Conservation (phyloP, 1,139 yeast genomes). For the Cylindricascospora bacillispora region DNA sequence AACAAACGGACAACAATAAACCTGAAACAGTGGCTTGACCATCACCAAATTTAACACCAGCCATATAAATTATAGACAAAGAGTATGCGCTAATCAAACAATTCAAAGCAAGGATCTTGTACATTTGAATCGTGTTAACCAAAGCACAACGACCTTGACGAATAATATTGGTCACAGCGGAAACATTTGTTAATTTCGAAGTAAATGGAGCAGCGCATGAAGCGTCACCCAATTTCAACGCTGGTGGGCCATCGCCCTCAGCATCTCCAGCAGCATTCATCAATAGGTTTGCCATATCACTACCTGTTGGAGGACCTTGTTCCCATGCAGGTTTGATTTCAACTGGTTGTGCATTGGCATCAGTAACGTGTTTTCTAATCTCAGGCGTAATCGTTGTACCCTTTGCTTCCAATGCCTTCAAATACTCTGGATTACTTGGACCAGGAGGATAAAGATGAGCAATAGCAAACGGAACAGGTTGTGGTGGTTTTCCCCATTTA, state of each 20-base stretch:
- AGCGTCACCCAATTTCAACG: constrained; percentile 93
- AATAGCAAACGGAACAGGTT: constrained; percentile 75
- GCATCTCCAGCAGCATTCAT: constrained; percentile 58
- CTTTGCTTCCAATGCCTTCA: constrained; percentile 71
- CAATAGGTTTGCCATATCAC: constrained; percentile 62
- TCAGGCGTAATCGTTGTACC: constrained; percentile 66
- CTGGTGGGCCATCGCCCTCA: constrained; percentile 79
- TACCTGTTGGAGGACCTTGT: constrained; percentile 27
- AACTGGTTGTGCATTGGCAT: constrained; percentile 22
- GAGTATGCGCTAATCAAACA: constrained; percentile 97
- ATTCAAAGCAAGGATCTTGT: constrained; percentile 90
- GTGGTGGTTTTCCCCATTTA: constrained; percentile 71
- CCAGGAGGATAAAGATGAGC: constrained; percentile 98
- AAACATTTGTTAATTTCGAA: constrained; percentile 81
- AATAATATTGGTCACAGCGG: constrained; percentile 83
- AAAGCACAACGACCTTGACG: constrained; percentile 99
- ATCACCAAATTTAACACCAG: constrained; percentile 98
- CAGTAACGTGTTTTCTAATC: constrained; percentile 45
- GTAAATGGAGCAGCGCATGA: constrained; percentile 99
- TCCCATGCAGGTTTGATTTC: constrained; percentile 23
- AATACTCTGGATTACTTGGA: constrained; percentile 75
- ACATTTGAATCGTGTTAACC: constrained; percentile 97
- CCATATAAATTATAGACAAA: constrained; percentile 81
- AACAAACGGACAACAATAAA: constrained; percentile 80
- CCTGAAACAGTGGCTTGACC: constrained; percentile 95